These are phyloP conservation scores for Candida easanensis DNA, from an alignment of 805 yeast species.

Conservation along the genomic window DNA sequence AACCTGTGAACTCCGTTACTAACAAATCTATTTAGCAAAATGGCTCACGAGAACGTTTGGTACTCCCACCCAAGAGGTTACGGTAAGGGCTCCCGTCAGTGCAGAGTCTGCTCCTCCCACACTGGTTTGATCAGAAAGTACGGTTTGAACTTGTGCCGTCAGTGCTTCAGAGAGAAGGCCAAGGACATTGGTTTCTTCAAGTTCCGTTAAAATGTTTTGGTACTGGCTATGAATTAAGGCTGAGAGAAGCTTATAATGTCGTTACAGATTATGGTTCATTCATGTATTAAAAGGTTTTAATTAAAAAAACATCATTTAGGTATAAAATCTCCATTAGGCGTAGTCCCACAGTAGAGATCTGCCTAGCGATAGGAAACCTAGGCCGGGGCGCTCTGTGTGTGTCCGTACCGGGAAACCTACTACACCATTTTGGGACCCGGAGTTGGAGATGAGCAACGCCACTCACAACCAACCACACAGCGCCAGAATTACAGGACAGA, in stretches of 20 bases:
- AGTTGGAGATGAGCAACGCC: neutral
- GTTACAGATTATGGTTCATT: constrained; percentile 16
- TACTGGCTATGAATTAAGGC: constrained; percentile 2
- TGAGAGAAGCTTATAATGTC: constrained; percentile 16
- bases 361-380: too few species aligned
- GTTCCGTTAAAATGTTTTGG: constrained; percentile 69
- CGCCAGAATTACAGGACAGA: neutral
- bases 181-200: constrained; percentile 98
- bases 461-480: too few species aligned
- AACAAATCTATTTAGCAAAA: constrained; percentile 45
- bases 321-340: too few species aligned
- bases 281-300: constrained; percentile 19
- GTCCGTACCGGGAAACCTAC: neutral
- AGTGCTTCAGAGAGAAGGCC: constrained; percentile 99
- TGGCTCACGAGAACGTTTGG: constrained; percentile 99
- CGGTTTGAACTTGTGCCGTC: constrained; percentile 99
- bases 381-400: neutral
- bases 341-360: too few species aligned
- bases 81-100: constrained; percentile 99
- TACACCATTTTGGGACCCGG: neutral
- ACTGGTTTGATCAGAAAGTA: constrained; percentile 99
- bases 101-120: constrained; percentile 99
- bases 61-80: constrained; percentile 99
- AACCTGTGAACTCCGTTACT: constrained; percentile 12
- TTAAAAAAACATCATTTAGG: neutral